phyloP scores from a whole-genome alignment of 306 rosid species.

The Cucurbita moschata region DNA sequence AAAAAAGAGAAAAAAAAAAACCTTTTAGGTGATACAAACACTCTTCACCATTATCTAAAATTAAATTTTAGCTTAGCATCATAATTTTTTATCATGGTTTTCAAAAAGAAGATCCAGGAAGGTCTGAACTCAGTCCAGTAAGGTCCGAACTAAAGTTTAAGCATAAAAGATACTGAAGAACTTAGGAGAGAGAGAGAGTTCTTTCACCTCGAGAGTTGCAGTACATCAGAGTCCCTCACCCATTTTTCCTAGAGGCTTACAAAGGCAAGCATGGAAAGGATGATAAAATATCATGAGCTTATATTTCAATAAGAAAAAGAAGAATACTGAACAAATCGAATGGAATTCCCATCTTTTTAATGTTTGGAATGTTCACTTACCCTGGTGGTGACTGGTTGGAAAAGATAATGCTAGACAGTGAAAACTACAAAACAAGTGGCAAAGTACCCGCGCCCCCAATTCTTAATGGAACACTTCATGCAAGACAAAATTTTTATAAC shows the following conservation, averaged over 20 bases:
- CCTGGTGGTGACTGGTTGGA: not conserved
- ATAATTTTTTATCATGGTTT: not conserved
- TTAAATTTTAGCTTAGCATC: not conserved
- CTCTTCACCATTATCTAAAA: not conserved
- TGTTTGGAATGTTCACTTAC: not conserved
- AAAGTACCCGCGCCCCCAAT: not conserved
- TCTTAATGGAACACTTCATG: constrained; percentile 11
- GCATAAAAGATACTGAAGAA: too few species aligned
- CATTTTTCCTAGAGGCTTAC: not conserved
- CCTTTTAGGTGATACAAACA: not conserved
- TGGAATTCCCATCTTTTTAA: not conserved
- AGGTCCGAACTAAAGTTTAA: too few species aligned
- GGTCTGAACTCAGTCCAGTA: too few species aligned
- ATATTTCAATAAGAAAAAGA: not conserved
- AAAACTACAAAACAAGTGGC: not conserved
- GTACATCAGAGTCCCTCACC: not conserved
- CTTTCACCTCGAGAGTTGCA: not conserved
- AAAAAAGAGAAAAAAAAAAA: too few species aligned
- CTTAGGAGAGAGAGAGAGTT: not conserved
- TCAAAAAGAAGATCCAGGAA: too few species aligned
- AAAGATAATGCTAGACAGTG: not conserved
- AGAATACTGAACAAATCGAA: not conserved
- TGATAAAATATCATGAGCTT: not conserved
- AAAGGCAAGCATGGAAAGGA: not conserved
- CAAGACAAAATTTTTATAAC: constrained; percentile 53